Base-by-base conservation (phyloP, 768 basidiomycete species). In the Podaxis carcinomalis region DNA sequence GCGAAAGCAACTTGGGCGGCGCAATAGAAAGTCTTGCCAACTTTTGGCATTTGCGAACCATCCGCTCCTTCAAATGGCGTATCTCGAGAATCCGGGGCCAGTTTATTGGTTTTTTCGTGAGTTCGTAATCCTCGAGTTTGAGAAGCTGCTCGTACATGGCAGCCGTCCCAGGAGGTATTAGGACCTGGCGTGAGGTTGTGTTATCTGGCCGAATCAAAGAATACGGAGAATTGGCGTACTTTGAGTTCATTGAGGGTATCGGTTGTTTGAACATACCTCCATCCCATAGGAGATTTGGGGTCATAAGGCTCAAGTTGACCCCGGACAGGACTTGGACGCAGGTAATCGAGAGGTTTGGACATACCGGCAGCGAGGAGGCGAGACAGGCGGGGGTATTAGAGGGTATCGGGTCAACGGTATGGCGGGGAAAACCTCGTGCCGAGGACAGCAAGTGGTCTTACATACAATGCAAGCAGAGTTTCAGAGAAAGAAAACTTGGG, bases 1-100 rank as follows among this genome's bases (percentile, higher is more conserved):
- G 75, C 19, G 74, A 72, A 56, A 75, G 65, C 57, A 77, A 72
- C 46, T 72, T 77, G 27, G 75, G 69, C 32, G 77, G 68, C 11
- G 80, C 73, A 57, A 66, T 50, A 1, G 68, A 61, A 1, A 72
- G 72, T 63, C 80, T 83, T 49, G 83, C 81, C 47, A 90, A 74
- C 58, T 86, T 83, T 64, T 85, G 84, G 68, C 87, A 90, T 68
- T 90, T 91, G 71, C 88, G 86, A 63, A 90, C 84, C 88, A 90
- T 89, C 61, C 89, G 82, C 70, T 91, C 89, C 75, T 91, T 91
- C 67, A 91, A 77, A 64, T 84, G 89, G 13, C 89, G 87, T 51
- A 91, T 88, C 69, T 89, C 81, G 63, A 88, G 76, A 67, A 91
- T 81, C 63, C 85, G 83, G 51, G 87, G 82, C 88, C 87, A 90